A percentile compares a stretch with the other conserved stretches of the same genome.
phyloP scores from a whole-genome alignment of 345 rosid species.

The Dipteronia sinensis region DNA sequence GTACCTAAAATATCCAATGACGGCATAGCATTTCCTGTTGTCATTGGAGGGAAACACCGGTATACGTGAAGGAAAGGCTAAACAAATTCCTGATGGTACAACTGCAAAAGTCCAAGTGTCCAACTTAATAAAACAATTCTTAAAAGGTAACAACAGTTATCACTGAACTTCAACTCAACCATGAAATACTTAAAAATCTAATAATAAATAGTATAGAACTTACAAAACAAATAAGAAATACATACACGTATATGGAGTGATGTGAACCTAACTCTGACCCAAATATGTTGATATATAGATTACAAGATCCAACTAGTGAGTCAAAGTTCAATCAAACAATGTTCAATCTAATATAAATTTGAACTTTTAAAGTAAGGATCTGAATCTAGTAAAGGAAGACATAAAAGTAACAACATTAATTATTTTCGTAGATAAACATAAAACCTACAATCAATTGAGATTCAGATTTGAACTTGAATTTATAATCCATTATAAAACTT shows the following conservation, averaged over 20 bases:
- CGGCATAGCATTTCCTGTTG: slow-evolving; percentile 47
- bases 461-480: neutral
- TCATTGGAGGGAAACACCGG: slow-evolving; percentile 21
- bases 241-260: neutral
- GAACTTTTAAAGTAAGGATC: neutral
- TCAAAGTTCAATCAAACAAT: neutral
- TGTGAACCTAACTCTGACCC: neutral
- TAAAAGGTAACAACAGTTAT: neutral
- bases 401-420: too few relatives aligned
- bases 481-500: neutral
- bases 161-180: slow-evolving; percentile 5
- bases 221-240: neutral
- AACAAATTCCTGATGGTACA: neutral
- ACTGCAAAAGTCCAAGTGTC: slow-evolving; percentile 2
- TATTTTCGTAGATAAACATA: too few relatives aligned
- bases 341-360: neutral
- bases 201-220: neutral
- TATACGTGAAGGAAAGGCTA: neutral
- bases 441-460: neutral
- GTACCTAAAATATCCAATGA: slow-evolving; percentile 79
- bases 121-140: neutral
- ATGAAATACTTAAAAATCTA: neutral
- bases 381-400: neutral
- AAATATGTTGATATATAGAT: neutral
- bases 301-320: neutral